phyloP scores from a whole-genome alignment of 1,284 basidiomycete genomes.

The Naganishia albida region DNA sequence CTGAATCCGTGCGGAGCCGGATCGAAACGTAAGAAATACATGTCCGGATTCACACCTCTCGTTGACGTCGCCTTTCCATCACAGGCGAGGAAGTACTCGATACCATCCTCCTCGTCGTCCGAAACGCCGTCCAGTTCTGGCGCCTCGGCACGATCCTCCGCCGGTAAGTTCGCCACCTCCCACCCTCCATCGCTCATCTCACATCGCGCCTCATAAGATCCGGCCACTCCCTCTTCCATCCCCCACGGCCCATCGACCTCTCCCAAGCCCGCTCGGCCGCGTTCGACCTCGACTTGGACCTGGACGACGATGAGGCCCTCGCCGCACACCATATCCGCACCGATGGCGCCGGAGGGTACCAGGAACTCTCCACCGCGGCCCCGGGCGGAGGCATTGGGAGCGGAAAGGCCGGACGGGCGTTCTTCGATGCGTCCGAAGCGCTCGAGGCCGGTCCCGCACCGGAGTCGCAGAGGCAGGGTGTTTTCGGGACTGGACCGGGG shows the following conservation, averaged over 20 bases:
- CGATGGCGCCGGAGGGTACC: constrained; percentile 13
- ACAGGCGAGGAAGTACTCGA: constrained; percentile 89
- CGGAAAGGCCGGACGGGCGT: constrained; percentile 40
- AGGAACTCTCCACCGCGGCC: constrained; percentile 24
- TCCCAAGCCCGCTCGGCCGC: constrained; percentile 54
- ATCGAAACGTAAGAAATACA: constrained; percentile 44
- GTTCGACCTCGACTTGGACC: constrained; percentile 63
- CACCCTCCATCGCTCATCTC: background rate
- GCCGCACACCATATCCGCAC: constrained; percentile 44
- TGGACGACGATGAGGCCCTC: constrained; percentile 61
- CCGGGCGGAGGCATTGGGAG: constrained; percentile 32
- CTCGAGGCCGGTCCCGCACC: constrained; percentile 10
- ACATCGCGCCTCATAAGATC: constrained; percentile 61
- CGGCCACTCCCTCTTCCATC: constrained; percentile 88
- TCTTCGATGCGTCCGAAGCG: constrained; percentile 40
- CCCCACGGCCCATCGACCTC: constrained; percentile 90
- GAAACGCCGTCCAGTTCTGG: constrained; percentile 88
- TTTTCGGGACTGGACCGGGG: constrained; percentile 32
- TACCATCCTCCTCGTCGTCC: constrained; percentile 80
- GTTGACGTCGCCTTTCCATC: background rate
- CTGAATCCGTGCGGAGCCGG: constrained; percentile 57
- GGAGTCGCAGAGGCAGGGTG: constrained; percentile 21
- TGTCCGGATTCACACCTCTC: constrained; percentile 44
- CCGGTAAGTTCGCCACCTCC: constrained; percentile 65
- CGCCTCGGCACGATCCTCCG: constrained; percentile 84